phyloP scores from a whole-genome alignment of 2,329 filamentous ascomycete species.

The Arthrinium phaeospermum region DNA sequence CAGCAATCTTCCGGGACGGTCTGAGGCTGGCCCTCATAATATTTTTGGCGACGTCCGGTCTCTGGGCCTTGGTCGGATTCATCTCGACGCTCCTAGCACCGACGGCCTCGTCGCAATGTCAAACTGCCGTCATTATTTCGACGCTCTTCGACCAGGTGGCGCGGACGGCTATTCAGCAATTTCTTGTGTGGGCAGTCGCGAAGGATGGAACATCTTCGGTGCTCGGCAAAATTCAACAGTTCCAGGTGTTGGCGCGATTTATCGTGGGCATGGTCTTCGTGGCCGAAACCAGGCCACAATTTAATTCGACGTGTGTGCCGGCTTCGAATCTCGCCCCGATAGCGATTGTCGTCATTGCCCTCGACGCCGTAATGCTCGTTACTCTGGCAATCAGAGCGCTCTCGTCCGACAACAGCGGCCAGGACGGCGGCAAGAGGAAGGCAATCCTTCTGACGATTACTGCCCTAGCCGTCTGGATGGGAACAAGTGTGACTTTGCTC shows the following conservation, averaged over 20 bases:
- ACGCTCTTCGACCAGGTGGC: slow-evolving; percentile 63
- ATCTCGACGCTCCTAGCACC: slow-evolving; percentile 54
- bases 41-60: slow-evolving; percentile 56
- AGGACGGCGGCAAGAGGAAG: slow-evolving; percentile 42
- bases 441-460: slow-evolving; percentile 48
- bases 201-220: slow-evolving; percentile 42
- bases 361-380: slow-evolving; percentile 52
- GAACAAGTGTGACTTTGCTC: slow-evolving; percentile 56
- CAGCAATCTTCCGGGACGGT: slow-evolving; percentile 59
- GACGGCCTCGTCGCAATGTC: slow-evolving; percentile 51
- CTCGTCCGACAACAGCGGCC: slow-evolving; percentile 41
- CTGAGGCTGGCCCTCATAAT: slow-evolving; percentile 68
- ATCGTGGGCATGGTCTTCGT: slow-evolving; percentile 60
- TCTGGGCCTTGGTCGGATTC: slow-evolving; percentile 62
- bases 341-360: slow-evolving; percentile 49
- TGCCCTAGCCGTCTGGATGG: slow-evolving; percentile 59
- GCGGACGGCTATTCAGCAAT: slow-evolving; percentile 59
- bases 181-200: slow-evolving; percentile 57
- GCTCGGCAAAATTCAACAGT: slow-evolving; percentile 50
- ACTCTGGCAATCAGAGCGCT: slow-evolving; percentile 49
- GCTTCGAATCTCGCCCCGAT: slow-evolving; percentile 50
- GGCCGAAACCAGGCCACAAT: slow-evolving; percentile 58
- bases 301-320: slow-evolving; percentile 58
- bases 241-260: slow-evolving; percentile 53
- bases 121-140: slow-evolving; percentile 57